A percentile compares a stretch with the other conserved stretches of the same genome.
Evolutionary conservation across 768 basidiomycete genomes (phyloP).

Genomic region (Gelatoporia subvermispora): DNA sequence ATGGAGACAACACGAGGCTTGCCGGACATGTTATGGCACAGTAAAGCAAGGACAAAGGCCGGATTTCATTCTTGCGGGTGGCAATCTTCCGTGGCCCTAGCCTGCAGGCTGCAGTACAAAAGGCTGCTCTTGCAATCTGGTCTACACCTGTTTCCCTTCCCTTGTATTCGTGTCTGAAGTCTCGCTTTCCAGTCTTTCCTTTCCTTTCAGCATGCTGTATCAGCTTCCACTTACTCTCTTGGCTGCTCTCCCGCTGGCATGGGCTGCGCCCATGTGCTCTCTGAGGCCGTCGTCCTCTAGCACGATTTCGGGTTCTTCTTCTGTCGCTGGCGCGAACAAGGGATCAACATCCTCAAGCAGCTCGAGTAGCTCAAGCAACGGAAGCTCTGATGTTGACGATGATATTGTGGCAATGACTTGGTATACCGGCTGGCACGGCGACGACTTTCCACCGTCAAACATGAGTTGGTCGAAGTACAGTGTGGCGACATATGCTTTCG

Average conservation of each 20-base stretch:
- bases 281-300: conserved; percentile 11
- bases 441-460: conserved; percentile 43
- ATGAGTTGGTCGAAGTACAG: conserved; percentile 69
- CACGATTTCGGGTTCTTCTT: conserved; percentile 2
- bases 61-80: too few relatives aligned
- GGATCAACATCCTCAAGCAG: conserved; percentile 3
- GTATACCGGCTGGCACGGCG: conserved; percentile 67
- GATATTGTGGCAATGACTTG: conserved; percentile 34
- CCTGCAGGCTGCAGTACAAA: too few relatives aligned
- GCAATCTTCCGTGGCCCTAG: too few relatives aligned
- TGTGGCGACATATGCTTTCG: conserved; percentile 65
- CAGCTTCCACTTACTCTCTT: conserved; percentile 17
- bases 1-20: too few relatives aligned
- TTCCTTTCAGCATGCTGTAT: conserved; percentile 10
- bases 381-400: conserved; percentile 6
- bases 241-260: conserved; percentile 15
- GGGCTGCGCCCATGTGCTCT: conserved; percentile 26
- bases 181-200: background rate
- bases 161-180: background rate
- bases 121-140: too few relatives aligned
- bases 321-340: conserved; percentile 2
- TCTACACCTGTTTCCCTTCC: background rate
- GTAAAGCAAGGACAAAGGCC: too few relatives aligned
- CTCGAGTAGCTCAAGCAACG: conserved; percentile 2
- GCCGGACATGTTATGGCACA: too few relatives aligned